phyloP scores from a whole-genome alignment of 345 rosid species.

The Corchorus olitorius region DNA sequence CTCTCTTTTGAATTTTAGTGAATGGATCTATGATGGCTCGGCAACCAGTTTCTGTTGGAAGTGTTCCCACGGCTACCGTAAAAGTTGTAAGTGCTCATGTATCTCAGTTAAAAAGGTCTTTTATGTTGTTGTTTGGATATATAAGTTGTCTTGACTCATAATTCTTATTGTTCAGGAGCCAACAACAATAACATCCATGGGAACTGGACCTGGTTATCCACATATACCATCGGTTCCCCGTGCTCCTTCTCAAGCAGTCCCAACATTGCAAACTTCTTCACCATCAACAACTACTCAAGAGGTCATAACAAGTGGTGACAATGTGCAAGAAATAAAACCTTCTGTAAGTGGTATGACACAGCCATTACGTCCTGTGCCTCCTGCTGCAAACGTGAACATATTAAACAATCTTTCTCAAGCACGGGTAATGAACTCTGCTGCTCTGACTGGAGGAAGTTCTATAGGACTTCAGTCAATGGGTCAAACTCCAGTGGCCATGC shows the following conservation, averaged over 20 bases:
- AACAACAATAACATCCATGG: constrained; percentile 70
- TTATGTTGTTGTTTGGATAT: constrained; percentile 18
- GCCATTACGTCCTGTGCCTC: constrained; percentile 66
- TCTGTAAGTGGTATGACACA: constrained; percentile 67
- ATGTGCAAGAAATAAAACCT: constrained; percentile 77
- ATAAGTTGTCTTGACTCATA: constrained; percentile 10
- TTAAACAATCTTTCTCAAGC: constrained; percentile 91
- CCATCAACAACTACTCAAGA: constrained; percentile 81
- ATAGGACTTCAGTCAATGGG: constrained; percentile 68
- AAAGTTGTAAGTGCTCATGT: constrained; percentile 74
- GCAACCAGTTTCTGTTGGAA: constrained; percentile 69
- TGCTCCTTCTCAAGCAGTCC: constrained; percentile 70
- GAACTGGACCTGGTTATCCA: constrained; percentile 64
- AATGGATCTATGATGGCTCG: constrained; percentile 68
- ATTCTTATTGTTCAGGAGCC: constrained; percentile 66
- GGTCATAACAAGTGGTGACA: constrained; percentile 56
- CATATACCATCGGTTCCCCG: constrained; percentile 73
- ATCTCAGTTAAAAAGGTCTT: constrained; percentile 20
- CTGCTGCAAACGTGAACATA: constrained; percentile 84
- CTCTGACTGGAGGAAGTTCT: constrained; percentile 89
- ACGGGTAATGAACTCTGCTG: constrained; percentile 84
- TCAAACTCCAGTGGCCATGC: constrained; percentile 88
- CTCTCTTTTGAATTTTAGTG: constrained; percentile 42
- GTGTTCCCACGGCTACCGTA: constrained; percentile 75
- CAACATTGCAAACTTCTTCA: constrained; percentile 82